Percentiles rank a stretch among this genome's conserved stretches.
phyloP scores from a whole-genome alignment of 208 protist species.

The Vickermania ingenoplastis region DNA sequence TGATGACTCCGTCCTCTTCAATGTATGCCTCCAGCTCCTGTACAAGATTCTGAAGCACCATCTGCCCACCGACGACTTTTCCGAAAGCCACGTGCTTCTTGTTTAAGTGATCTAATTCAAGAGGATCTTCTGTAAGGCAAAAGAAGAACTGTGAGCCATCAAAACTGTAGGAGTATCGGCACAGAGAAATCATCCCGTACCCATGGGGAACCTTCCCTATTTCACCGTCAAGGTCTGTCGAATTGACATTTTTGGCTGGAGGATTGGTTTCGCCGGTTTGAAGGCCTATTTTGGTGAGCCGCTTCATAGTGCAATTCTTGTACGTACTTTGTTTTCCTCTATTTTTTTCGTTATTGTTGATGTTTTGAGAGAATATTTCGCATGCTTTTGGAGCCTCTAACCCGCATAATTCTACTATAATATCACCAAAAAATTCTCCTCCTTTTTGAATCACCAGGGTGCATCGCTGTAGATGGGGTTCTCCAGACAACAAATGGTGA shows the following conservation, averaged over 20 bases:
- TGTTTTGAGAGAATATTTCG: slow-evolving; percentile 58
- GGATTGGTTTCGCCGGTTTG: slow-evolving; percentile 61
- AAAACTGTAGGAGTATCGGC: slow-evolving; percentile 34
- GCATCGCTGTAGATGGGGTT: slow-evolving; percentile 2
- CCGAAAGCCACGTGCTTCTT: slow-evolving; percentile 65
- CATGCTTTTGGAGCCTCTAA: slow-evolving; percentile 51
- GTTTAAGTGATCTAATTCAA: slow-evolving; percentile 59
- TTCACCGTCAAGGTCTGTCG: slow-evolving; percentile 53
- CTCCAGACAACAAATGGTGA: not conserved
- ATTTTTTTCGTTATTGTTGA: slow-evolving; percentile 36
- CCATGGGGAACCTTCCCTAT: slow-evolving; percentile 37
- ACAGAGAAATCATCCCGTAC: slow-evolving; percentile 53
- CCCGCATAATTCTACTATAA: slow-evolving; percentile 21
- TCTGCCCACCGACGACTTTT: slow-evolving; percentile 45
- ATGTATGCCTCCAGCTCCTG: slow-evolving; percentile 31
- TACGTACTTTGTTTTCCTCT: slow-evolving; percentile 38
- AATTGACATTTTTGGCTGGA: slow-evolving; percentile 18
- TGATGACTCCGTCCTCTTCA: slow-evolving; percentile 37
- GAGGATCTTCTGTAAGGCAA: slow-evolving; percentile 51
- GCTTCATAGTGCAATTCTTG: slow-evolving; percentile 44
- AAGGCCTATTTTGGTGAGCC: slow-evolving; percentile 50
- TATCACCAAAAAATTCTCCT: slow-evolving; percentile 12
- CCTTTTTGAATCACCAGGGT: slow-evolving; percentile 4
- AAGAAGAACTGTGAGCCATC: slow-evolving; percentile 78
- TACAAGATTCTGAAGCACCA: slow-evolving; percentile 22